Percentiles rank a stretch among this genome's conserved stretches.
Conservation (phyloP, 108 stramenopile genomes). For the Schizochytrium sp. region DNA sequence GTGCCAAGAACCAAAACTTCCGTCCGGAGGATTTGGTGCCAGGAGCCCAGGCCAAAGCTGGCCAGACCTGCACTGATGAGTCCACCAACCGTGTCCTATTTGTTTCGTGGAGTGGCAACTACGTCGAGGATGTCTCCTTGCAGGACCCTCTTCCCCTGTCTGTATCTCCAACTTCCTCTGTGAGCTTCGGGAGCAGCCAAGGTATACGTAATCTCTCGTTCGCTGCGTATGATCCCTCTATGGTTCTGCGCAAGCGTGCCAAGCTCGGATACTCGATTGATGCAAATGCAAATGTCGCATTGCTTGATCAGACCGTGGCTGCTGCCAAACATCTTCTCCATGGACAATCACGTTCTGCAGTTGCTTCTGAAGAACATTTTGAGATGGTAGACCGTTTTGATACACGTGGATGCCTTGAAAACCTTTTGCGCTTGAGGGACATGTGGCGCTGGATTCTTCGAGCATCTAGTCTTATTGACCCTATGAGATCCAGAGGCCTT, state of each 20-base stretch:
- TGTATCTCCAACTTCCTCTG: not conserved
- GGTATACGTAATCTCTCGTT: not conserved
- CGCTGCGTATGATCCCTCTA: not conserved
- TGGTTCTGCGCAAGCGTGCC: not conserved
- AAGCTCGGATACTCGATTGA: conserved; percentile 29
- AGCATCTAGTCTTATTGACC: not conserved
- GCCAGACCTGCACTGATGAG: not conserved
- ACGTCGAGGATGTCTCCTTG: not conserved
- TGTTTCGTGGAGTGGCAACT: not conserved
- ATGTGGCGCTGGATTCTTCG: conserved; percentile 58
- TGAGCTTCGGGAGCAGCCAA: not conserved
- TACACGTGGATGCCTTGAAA: not conserved
- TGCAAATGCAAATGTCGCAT: not conserved
- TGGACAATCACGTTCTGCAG: not conserved
- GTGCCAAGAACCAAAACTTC: not conserved
- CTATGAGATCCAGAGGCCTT: conserved; percentile 32
- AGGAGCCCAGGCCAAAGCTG: not conserved
- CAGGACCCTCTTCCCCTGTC: conserved; percentile 10
- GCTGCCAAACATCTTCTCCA: not conserved
- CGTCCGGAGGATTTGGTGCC: not conserved
- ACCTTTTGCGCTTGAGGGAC: conserved; percentile 33
- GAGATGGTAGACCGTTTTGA: conserved; percentile 17
- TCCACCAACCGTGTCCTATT: conserved; percentile 27
- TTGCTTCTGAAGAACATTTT: not conserved
- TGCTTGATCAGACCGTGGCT: not conserved